These are phyloP conservation scores for Candida arabinofermentans DNA, from an alignment of 805 yeast genomes.

Conservation along the genomic window DNA sequence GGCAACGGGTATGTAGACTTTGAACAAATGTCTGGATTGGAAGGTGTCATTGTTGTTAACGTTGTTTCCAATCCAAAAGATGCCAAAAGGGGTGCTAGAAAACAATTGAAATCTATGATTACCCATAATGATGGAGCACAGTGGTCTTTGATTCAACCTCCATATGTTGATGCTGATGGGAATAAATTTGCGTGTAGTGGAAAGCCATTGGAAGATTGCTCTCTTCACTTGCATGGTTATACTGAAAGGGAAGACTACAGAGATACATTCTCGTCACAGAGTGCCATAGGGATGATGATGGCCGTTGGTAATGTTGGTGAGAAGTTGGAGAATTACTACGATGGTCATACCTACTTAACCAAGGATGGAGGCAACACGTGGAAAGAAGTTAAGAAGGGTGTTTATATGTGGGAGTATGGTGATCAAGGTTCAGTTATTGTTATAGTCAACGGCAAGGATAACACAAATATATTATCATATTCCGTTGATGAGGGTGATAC, in stretches of 20 bases:
- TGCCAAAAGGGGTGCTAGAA: slow-evolving; percentile 41
- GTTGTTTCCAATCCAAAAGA: slow-evolving; percentile 53
- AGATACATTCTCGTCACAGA: slow-evolving; percentile 78
- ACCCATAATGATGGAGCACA: slow-evolving; percentile 87
- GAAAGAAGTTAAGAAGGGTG: slow-evolving; percentile 70
- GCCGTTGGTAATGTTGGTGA: slow-evolving; percentile 87
- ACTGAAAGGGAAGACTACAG: slow-evolving; percentile 78
- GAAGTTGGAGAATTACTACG: slow-evolving; percentile 41
- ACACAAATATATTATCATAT: slow-evolving; percentile 57
- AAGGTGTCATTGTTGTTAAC: slow-evolving; percentile 78
- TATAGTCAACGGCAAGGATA: slow-evolving; percentile 55
- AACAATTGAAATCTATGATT: slow-evolving; percentile 62
- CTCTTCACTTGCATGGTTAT: slow-evolving; percentile 81
- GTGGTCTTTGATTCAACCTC: slow-evolving; percentile 72
- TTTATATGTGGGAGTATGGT: slow-evolving; percentile 88
- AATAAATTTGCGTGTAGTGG: slow-evolving; percentile 49
- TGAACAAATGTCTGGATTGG: slow-evolving; percentile 77
- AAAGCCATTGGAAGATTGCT: slow-evolving; percentile 54
- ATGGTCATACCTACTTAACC: slow-evolving; percentile 55
- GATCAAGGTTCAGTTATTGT: slow-evolving; percentile 86
- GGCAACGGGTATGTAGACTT: slow-evolving; percentile 75
- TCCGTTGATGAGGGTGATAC: slow-evolving; percentile 74
- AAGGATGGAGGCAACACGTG: slow-evolving; percentile 85
- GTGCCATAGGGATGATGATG: slow-evolving; percentile 81
- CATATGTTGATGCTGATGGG: slow-evolving; percentile 59